These are phyloP conservation scores for Westerdykella aurantiaca DNA, from an alignment of 2,329 filamentous ascomycete species.

Conservation along the genomic window DNA sequence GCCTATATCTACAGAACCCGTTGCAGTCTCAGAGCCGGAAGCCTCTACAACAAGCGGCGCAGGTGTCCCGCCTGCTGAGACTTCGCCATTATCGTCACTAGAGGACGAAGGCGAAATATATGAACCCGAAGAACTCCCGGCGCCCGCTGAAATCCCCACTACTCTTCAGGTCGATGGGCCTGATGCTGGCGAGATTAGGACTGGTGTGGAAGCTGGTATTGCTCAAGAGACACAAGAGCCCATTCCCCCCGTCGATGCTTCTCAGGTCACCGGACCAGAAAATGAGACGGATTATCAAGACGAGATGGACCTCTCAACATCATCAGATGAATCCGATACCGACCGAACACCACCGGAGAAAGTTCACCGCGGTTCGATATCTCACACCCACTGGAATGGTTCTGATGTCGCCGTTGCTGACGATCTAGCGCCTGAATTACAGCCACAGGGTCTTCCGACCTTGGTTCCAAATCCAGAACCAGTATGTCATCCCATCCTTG, in stretches of 20 bases:
- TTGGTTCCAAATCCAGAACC: constrained; percentile 5
- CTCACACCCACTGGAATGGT: background rate
- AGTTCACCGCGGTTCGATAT: constrained; percentile 1
- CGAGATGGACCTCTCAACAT: constrained; percentile 32
- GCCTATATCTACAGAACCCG: background rate
- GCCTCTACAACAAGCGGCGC: background rate
- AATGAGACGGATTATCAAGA: constrained; percentile 23
- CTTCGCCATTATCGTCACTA: background rate
- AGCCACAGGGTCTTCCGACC: constrained; percentile 16
- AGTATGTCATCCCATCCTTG: constrained; percentile 15
- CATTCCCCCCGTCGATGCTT: constrained; percentile 1
- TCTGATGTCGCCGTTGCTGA: constrained; percentile 25
- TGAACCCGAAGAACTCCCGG: constrained; percentile 3
- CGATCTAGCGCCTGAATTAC: constrained; percentile 39
- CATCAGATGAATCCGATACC: constrained; percentile 22
- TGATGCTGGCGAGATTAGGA: no score
- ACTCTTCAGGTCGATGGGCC: no score
- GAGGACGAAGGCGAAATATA: constrained; percentile 7
- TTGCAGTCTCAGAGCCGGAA: background rate
- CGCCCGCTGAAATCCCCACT: background rate
- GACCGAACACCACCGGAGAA: constrained; percentile 12
- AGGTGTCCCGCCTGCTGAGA: background rate
- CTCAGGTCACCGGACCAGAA: background rate
- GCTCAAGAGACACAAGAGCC: constrained; percentile 15
- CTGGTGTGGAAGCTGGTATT: background rate